phyloP scores from a whole-genome alignment of 345 rosid genomes.

The Pelargonium nanum region DNA sequence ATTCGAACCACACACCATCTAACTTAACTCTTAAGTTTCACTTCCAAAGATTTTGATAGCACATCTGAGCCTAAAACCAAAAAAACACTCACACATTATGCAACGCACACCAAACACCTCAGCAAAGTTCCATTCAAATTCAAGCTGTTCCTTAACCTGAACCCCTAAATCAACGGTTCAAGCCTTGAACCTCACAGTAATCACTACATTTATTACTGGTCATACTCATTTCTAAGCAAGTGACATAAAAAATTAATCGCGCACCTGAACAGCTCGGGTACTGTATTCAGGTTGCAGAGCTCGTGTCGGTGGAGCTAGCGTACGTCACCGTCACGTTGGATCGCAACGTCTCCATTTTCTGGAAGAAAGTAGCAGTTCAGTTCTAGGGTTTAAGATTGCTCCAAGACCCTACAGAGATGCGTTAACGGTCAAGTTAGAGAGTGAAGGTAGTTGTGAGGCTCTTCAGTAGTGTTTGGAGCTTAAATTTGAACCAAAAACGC shows the following conservation, averaged over 20 bases:
- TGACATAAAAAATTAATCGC: background rate
- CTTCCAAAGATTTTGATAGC: background rate
- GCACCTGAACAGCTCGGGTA: constrained; percentile 42
- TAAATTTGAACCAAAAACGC: background rate
- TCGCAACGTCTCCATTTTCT: constrained; percentile 20
- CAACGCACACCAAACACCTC: background rate
- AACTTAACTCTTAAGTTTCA: background rate
- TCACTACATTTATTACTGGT: background rate
- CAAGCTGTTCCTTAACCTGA: background rate
- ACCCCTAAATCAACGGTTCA: constrained; percentile 11
- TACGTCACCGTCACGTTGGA: constrained; percentile 17
- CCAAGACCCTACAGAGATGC: background rate
- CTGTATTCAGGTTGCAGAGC: constrained; percentile 29
- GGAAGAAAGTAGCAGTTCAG: background rate
- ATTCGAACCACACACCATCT: background rate
- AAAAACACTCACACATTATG: background rate
- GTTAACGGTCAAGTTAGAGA: too few relatives aligned
- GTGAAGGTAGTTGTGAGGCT: background rate
- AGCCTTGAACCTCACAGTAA: constrained; percentile 8
- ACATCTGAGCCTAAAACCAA: background rate
- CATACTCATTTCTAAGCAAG: background rate
- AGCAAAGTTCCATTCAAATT: background rate
- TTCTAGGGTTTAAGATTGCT: background rate
- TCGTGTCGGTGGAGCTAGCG: constrained; percentile 16
- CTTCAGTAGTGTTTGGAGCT: background rate